These are phyloP conservation scores for Cytospora schulzeri DNA, from an alignment of 2,329 filamentous ascomycete species.

Conservation along the genomic window DNA sequence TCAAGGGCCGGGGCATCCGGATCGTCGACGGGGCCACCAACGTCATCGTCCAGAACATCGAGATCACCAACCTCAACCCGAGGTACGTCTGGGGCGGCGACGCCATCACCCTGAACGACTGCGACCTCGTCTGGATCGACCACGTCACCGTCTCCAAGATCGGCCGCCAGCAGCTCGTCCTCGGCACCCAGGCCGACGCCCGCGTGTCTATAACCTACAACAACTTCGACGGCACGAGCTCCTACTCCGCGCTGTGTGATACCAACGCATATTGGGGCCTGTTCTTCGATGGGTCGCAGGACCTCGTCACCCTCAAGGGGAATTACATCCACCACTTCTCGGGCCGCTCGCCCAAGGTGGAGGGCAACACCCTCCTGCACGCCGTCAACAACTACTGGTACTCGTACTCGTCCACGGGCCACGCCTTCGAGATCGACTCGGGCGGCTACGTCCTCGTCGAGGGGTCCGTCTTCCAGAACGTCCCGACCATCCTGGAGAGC, in stretches of 20 bases:
- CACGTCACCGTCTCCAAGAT: constrained; percentile 54
- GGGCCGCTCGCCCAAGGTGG: constrained; percentile 60
- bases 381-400: constrained; percentile 64
- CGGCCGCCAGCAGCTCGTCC: constrained; percentile 62
- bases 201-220: constrained; percentile 62
- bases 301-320: constrained; percentile 59
- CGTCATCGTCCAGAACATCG: constrained; percentile 63
- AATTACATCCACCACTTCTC: constrained; percentile 64
- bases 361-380: constrained; percentile 58
- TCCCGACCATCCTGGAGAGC: constrained; percentile 45
- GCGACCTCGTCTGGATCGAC: constrained; percentile 52
- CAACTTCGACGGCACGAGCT: constrained; percentile 55
- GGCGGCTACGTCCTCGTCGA: constrained; percentile 54
- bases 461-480: constrained; percentile 61
- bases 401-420: constrained; percentile 50
- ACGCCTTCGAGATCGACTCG: constrained; percentile 57
- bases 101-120: constrained; percentile 54
- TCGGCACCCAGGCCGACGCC: constrained; percentile 48
- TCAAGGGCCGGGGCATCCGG: constrained; percentile 59
- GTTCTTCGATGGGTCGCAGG: constrained; percentile 58
- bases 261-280: constrained; percentile 62
- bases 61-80: constrained; percentile 58
- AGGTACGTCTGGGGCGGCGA: constrained; percentile 63
- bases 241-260: constrained; percentile 60
- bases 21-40: constrained; percentile 52